phyloP scores from a whole-genome alignment of 257 asterid genomes.

The Solanum habrochaites region DNA sequence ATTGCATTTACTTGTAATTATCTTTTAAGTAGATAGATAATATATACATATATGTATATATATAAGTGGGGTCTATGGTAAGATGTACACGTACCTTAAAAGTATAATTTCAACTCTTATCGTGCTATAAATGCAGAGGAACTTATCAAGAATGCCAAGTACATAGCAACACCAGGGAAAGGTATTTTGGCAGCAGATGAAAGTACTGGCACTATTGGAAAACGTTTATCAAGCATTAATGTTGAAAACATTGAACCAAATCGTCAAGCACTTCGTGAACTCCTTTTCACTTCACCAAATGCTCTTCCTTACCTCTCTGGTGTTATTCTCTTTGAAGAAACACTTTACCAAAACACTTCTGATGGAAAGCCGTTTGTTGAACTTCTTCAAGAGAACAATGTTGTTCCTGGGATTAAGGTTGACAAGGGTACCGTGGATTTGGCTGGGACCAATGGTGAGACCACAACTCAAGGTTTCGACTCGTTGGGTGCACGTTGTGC shows the following conservation, averaged over 20 bases:
- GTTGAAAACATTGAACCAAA: conserved; percentile 77
- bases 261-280: conserved; percentile 81
- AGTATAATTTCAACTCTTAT: not conserved
- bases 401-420: conserved; percentile 75
- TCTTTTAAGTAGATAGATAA: not conserved
- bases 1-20: not conserved
- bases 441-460: conserved; percentile 70
- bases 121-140: conserved; percentile 30
- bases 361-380: conserved; percentile 75
- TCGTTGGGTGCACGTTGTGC: conserved; percentile 59
- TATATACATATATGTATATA: too few relatives aligned
- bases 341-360: conserved; percentile 66
- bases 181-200: conserved; percentile 90
- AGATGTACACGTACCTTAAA: not conserved
- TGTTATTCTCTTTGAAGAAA: conserved; percentile 83
- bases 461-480: conserved; percentile 81
- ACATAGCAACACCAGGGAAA: conserved; percentile 78
- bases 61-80: not conserved
- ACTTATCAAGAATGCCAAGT: conserved; percentile 73
- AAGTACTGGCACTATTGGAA: conserved; percentile 87
- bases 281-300: conserved; percentile 81
- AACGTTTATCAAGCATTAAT: conserved; percentile 60
- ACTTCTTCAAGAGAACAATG: conserved; percentile 51
- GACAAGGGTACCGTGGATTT: conserved; percentile 77
- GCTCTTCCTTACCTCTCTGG: conserved; percentile 70